These are phyloP conservation scores for Phytopythium montanum DNA, from an alignment of 352 stramenopile species.

Conservation along the genomic window DNA sequence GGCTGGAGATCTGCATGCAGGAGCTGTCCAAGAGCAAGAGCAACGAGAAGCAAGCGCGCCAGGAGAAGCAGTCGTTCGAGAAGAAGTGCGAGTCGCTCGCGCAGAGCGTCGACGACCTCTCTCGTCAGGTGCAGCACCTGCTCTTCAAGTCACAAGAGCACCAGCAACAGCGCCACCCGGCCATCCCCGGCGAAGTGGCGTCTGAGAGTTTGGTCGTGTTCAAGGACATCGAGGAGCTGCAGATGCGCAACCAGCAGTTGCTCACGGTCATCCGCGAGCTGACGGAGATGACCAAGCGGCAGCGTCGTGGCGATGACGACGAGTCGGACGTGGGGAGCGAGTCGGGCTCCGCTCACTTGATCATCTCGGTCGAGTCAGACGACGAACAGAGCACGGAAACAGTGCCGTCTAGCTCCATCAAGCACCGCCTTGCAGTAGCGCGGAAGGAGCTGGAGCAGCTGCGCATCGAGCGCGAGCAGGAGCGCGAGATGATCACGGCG, in stretches of 20 bases:
- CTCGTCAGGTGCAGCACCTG: conserved; percentile 90
- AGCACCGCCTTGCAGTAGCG: conserved; percentile 54
- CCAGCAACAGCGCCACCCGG: conserved; percentile 12
- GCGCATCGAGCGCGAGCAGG: conserved; percentile 61
- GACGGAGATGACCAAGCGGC: conserved; percentile 40
- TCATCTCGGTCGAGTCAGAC: conserved; percentile 62
- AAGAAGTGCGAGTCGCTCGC: conserved; percentile 70
- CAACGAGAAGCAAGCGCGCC: conserved; percentile 56
- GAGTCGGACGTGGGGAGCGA: conserved; percentile 9
- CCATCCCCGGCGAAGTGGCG: conserved; percentile 21
- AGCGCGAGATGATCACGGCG: conserved; percentile 86
- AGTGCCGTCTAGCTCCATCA: conserved; percentile 25
- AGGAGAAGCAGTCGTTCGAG: conserved; percentile 65
- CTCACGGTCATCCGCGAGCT: conserved; percentile 77
- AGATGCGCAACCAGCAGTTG: conserved; percentile 91
- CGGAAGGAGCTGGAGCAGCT: conserved; percentile 82
- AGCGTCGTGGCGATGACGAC: conserved; percentile 18
- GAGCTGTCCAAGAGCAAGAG: conserved; percentile 71
- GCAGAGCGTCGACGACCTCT: conserved; percentile 88
- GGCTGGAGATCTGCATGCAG: conserved; percentile 55
- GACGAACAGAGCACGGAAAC: conserved; percentile 35
- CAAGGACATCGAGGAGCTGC: conserved; percentile 85
- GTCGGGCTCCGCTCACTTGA: conserved; percentile 29
- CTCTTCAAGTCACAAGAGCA: conserved; percentile 74
- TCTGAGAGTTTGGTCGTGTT: conserved; percentile 86